Base-by-base conservation (phyloP, 805 yeast genomes). In the Nakazawaea peltata region DNA sequence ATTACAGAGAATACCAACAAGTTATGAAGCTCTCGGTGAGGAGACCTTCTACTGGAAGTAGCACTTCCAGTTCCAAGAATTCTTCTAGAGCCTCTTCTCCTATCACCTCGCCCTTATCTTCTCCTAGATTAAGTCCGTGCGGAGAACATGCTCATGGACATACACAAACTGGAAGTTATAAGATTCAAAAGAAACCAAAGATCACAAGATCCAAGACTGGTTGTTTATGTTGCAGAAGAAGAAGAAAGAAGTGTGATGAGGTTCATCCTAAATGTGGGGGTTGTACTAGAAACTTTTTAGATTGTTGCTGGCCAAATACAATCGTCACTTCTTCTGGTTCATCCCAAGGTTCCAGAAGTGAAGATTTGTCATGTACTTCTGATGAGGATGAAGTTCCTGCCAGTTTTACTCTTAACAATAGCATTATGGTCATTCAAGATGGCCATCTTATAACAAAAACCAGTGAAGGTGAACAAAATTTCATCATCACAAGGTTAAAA, bases 91-190 rank as follows among this genome's bases (percentile, higher is more conserved):
- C 21, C 16, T n/a, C 32, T 2, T 37, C 37, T 9, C 37, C 36
- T 8, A n/a, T 37, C 13, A 29, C 26, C n/a, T 36, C 39, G 3
- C 39, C 39, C 16, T 30, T 36, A 18, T 19, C 34, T 5, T 36
- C 39, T 5, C 39, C 39, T n/a, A 26, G 13, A 26, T 26, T 30
- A 11, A 5, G 17, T n/a, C 39, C 39, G 7, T 7, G 7, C 10
- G 23, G 23, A 21, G 23, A 28, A 32, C 10, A 19, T 26, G 30
- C 19, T 21, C 30, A 23, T 23, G 8, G n/a, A n/a, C n/a, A n/a
- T 12, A 27, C 8, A 5, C 12, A 21, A 6, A 30, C 23, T 21
- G 23, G 16, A 12, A 92, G 94, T 90, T 92, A 78, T 97, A 90
- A 35, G 95, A 86, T 37, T 17, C 37, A 30, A 7, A 37, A 37